Evolutionary conservation across 805 yeast genomes (phyloP), one percentile per base, ranked within the genome.

Genomic region (Lipomyces starkeyi): DNA sequence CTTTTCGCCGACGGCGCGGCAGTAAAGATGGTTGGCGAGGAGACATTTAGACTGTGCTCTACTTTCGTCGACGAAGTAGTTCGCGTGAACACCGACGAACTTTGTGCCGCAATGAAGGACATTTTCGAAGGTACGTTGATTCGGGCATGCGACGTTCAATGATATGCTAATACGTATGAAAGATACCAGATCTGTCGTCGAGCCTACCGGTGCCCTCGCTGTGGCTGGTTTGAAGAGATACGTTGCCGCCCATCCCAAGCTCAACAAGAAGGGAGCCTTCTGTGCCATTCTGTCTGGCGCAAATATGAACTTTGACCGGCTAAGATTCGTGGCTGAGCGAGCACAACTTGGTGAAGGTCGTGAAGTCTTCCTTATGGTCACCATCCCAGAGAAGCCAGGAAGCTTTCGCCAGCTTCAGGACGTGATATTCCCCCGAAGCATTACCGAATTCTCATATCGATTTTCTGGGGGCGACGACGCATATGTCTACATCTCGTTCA

Each of bases 1-100:
- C 82, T 91, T 8, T 95, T 95, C 80, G 99, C 99, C 27, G 99
- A 95, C 78, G 99, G 99, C 77, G 92, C 99, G 11, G 98, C 99
- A 9, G 99, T 95, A 56, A 91, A 88, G 76, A 78, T 88, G 32
- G 83, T 92, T 27, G 99, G 99, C 69, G 91, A 88, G 68, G 99
- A 96, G 79, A 91, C 97, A 13, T 95, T 91, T 83, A 84, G 95
- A 75, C 84, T 94, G 11, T 87, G 93, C 73, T 81, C 84, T 73
- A 87, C 90, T 59, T 85, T 85, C 67, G 91, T 96, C n/a, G 99
- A 95, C 78, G 98, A 92, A 71, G 88, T 93, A 55, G 88, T 93
- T 4, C 82, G 85, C 34, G 97, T 93, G 4, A 84, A 86, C 75
- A 93, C 98, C 13, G 98, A 93, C 79, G 99, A 95, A 81, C 88